phyloP scores from a whole-genome alignment of 2,329 filamentous ascomycete species.

The Penicillium sp. region DNA sequence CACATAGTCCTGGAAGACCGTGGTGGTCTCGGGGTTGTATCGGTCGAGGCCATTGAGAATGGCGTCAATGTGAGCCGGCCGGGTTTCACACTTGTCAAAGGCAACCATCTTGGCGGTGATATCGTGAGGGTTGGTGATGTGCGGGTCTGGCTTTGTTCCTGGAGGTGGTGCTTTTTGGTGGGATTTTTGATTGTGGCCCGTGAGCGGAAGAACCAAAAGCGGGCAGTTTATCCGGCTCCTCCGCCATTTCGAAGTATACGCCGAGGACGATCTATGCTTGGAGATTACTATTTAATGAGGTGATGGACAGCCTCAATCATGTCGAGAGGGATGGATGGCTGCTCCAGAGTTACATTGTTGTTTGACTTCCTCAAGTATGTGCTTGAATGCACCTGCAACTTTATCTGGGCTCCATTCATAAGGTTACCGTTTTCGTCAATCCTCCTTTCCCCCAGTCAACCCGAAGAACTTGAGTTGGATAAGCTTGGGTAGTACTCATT shows the following conservation, averaged over 20 bases:
- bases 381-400: background rate
- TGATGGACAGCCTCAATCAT: background rate
- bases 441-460: background rate
- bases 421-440: background rate
- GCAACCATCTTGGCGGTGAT: slow-evolving; percentile 40
- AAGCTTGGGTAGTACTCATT: background rate
- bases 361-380: background rate
- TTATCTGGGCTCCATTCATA: background rate
- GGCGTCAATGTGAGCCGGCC: slow-evolving; percentile 85
- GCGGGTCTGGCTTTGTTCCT: slow-evolving; percentile 24
- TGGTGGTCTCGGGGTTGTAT: slow-evolving; percentile 97
- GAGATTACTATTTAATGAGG: background rate
- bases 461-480: background rate
- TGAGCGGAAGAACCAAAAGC: slow-evolving; percentile 20
- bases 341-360: background rate
- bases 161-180: slow-evolving; percentile 28
- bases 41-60: slow-evolving; percentile 97
- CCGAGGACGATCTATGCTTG: background rate
- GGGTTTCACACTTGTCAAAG: slow-evolving; percentile 86
- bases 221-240: slow-evolving; percentile 15
- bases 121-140: slow-evolving; percentile 21
- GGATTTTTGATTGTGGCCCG: slow-evolving; percentile 34
- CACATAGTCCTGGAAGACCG: slow-evolving; percentile 91
- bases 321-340: background rate
- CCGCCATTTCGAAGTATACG: slow-evolving; percentile 1